Evolutionary conservation across 2,329 filamentous ascomycete genomes (phyloP).

Genomic region (Colletotrichum agaves): DNA sequence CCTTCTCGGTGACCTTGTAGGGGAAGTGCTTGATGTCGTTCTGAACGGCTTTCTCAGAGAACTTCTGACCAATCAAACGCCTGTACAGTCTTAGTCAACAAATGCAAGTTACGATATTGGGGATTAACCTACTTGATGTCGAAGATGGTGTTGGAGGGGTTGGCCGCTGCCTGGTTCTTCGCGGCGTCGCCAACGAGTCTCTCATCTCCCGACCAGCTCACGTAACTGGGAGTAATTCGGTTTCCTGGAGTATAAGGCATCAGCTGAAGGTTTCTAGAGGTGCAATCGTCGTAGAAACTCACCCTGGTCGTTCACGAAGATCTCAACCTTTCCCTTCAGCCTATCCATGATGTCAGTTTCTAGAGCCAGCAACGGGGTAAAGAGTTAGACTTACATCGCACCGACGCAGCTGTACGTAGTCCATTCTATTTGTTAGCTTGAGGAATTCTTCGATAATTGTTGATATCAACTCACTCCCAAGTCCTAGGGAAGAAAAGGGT

Average conservation of each 20-base stretch:
- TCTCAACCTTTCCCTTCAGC: conserved; percentile 94
- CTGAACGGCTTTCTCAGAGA: conserved; percentile 86
- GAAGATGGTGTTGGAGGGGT: conserved; percentile 80
- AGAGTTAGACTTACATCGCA: too few species aligned
- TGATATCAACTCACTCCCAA: too few species aligned
- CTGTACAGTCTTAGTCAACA: conserved; percentile 51
- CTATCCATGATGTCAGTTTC: conserved; percentile 70
- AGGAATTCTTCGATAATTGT: too few species aligned
- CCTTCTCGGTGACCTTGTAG: conserved; percentile 91
- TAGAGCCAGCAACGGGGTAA: neutral
- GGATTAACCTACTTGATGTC: conserved; percentile 78
- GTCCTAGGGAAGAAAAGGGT: neutral
- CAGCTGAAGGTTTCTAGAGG: too few species aligned
- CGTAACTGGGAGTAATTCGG: conserved; percentile 94
- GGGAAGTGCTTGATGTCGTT: conserved; percentile 98
- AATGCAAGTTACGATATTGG: too few species aligned
- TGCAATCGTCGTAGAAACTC: conserved; percentile 7
- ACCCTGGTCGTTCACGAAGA: conserved; percentile 91
- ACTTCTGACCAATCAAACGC: conserved; percentile 88
- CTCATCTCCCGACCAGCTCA: conserved; percentile 97
- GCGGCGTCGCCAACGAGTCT: conserved; percentile 96
- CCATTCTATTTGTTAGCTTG: too few species aligned
- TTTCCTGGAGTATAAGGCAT: conserved; percentile 65
- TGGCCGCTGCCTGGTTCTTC: conserved; percentile 91
- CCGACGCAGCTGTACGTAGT: too few species aligned